phyloP scores from a whole-genome alignment of 2,329 filamentous ascomycete species.

The Xylaria polymorpha region DNA sequence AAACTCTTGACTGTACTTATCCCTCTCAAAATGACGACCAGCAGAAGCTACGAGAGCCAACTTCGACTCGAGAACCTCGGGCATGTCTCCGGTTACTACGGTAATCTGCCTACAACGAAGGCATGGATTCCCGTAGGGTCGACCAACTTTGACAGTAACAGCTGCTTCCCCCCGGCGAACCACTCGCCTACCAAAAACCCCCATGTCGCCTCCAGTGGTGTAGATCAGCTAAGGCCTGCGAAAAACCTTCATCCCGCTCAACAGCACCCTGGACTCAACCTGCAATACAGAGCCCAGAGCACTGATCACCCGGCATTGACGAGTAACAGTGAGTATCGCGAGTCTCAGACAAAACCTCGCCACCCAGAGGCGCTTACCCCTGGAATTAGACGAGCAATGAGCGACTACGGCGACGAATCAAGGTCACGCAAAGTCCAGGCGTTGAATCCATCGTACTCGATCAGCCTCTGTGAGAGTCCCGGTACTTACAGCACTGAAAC shows the following conservation, averaged over 20 bases:
- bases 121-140: not conserved
- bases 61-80: slow-evolving; percentile 38
- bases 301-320: too few relatives aligned
- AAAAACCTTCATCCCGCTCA: slow-evolving; percentile 14
- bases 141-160: not conserved
- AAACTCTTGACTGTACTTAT: not conserved
- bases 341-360: not conserved
- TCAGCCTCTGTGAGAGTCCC: slow-evolving; percentile 13
- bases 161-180: too few relatives aligned
- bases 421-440: not conserved
- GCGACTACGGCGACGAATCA: not conserved
- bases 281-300: too few relatives aligned
- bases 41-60: slow-evolving; percentile 27
- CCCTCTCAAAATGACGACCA: slow-evolving; percentile 11
- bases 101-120: slow-evolving; percentile 20
- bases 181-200: not conserved
- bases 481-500: not conserved
- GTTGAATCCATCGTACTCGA: not conserved
- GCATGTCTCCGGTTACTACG: slow-evolving; percentile 34
- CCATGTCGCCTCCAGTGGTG: not conserved
- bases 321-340: not conserved
- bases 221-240: slow-evolving; percentile 12
- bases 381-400: not conserved
- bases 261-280: not conserved
- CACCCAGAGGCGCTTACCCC: not conserved